Evolutionary conservation across 768 basidiomycete species (phyloP), one percentile per base, ranked within the genome.

Genomic region (Tulasnella sp.): DNA sequence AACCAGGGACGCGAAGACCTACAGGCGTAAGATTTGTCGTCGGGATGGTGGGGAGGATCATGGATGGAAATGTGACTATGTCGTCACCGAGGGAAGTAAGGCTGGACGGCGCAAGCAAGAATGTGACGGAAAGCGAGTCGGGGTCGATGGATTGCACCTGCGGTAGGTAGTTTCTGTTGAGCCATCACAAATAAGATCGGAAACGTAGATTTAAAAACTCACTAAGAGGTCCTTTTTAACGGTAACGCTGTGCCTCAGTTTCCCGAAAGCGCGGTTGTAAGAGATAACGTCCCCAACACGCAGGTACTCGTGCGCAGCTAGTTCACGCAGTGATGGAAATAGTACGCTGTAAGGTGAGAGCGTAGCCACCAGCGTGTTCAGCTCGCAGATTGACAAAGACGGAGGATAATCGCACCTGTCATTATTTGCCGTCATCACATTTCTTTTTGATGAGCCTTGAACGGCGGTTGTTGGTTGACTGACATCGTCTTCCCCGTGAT

Each of bases 141-240:
- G 76, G 70, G 59, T 79, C 69, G 19, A 79, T 72, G 4, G 69
- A 68, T 49, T 76, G 71, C 29, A 82, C 72, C 80, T 81, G 49
- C 48, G 43, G 3, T 19, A 11, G 24, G 56, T 25, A 50, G 43
- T 63, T 24, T 34, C 50, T 10, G 49, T 15, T 49, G 45, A 15
- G 34, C 7, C 34, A 38, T 7, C 7, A 15, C 34, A 38, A 5
- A 15, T 15, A n/a, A 17, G 49, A 9, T 19, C 30, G 29, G 19
- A 46, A 12, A 31, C 54, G 19, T 52, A 25, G 27, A 21, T 22
- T 27, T 49, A 44, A n/a, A 24, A 42, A 63, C 75, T 56, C 63
- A 80, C 80, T 43, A 82, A 69, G 31, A 73, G 68, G 62, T 83
- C 81, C 64, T 81, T 82, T 68, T 80, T 78, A n/a, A 82, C 70